Conservation (phyloP, 2,329 filamentous ascomycete species). For the Colletotrichum sp. region DNA sequence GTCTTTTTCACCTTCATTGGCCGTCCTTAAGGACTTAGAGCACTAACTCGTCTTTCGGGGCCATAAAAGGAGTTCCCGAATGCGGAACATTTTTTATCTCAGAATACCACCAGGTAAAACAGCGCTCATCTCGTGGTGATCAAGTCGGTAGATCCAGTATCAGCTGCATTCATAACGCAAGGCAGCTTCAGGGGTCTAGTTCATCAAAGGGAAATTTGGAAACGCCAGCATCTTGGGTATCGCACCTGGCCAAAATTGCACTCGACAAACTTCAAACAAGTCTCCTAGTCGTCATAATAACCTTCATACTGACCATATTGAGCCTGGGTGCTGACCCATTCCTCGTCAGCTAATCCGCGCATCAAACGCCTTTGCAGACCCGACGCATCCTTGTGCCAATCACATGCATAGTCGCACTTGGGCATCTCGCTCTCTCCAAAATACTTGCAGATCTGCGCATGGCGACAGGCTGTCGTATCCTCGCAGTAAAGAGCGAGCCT, state of each 20-base stretch:
- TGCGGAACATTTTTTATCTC: neutral
- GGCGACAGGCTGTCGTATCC: constrained; percentile 73
- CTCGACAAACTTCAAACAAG: neutral
- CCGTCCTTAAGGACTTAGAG: neutral
- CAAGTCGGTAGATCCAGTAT: neutral
- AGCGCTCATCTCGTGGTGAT: neutral
- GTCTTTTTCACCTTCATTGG: neutral
- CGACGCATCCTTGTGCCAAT: constrained; percentile 74
- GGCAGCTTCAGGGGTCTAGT: neutral
- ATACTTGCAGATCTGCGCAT: constrained; percentile 75
- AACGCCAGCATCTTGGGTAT: neutral
- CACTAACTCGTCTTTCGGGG: neutral
- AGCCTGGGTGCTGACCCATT: constrained; percentile 68
- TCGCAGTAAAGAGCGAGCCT: constrained; percentile 84
- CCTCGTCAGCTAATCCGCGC: constrained; percentile 61
- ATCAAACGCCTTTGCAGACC: constrained; percentile 62
- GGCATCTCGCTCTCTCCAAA: constrained; percentile 71
- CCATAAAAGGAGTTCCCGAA: neutral
- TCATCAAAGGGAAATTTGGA: neutral
- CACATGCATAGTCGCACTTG: constrained; percentile 76
- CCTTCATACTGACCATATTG: constrained; percentile 62
- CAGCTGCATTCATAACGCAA: neutral
- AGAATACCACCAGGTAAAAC: neutral
- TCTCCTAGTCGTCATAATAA: constrained; percentile 51
- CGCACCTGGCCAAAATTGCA: neutral